Evolutionary conservation across 2,329 filamentous ascomycete species (phyloP), one percentile per base, ranked within the genome.

Genomic region (Ophiocordyceps polyrhachis-furcata): DNA sequence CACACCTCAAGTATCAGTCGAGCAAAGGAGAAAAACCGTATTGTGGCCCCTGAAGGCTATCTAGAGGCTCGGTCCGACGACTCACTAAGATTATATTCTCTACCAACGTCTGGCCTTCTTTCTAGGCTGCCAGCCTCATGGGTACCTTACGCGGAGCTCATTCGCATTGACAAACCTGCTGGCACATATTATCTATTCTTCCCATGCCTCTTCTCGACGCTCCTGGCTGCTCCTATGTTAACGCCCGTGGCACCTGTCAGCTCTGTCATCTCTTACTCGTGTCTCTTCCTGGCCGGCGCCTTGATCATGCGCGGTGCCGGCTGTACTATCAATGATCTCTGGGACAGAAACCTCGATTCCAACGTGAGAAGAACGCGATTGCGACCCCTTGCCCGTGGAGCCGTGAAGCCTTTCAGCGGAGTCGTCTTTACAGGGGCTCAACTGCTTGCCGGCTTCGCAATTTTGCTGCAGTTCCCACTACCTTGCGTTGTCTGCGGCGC

Each of bases 251-350:
- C 77, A 2, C 57, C 74, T 1, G 76, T 81, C 0, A 57, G 67
- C 5, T 67, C 78, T 13, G 76, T 85, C 17, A 51, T 81, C 28
- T 71, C 75, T 43, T 86, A 80, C 0, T 71, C 73, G 1, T 56
- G 73, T 2, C 71, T 91, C 42, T 91, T 93, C 63, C 74, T 82
- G 54, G 69, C 76, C 2, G 86, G 85, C 43, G 82, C 84, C 4
- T 59, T 93, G 41, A 73, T 93, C 51, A 91, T 93, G 83, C 81
- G 87, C 48, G 83, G 87, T 43, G 84, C 85, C 19, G 85, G 85
- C 44, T 93, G 87, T 61, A 82, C 82, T 17, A 86, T 93, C 63
- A 93, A 93, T 58, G 87, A 94, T 58, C 75, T 93, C 43, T 88
- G 85, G 82, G 87, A 93, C 61, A 76, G 84, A 45, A 83, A 91